Percentiles rank a stretch among this genome's conserved stretches.
Evolutionary conservation across 768 basidiomycete species (phyloP).

Genomic region (Xerocomellus intermedius): DNA sequence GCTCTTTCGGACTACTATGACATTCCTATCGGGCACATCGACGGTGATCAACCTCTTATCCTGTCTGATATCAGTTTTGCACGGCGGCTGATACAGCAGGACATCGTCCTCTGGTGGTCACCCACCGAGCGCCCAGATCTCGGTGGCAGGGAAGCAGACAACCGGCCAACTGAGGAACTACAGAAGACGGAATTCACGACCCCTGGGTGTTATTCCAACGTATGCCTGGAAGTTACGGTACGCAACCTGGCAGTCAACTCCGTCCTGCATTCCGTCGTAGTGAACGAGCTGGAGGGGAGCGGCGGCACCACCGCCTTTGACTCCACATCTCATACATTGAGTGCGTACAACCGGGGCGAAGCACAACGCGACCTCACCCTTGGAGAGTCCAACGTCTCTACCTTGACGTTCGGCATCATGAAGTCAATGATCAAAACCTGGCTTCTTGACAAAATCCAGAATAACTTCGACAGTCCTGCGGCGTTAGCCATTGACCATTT

Average conservation of each 20-base stretch:
- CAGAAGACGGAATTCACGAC: slow-evolving; percentile 81
- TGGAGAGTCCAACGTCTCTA: slow-evolving; percentile 86
- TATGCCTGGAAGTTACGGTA: slow-evolving; percentile 86
- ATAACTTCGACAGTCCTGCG: slow-evolving; percentile 63
- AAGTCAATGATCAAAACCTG: slow-evolving; percentile 88
- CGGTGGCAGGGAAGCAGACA: slow-evolving; percentile 90
- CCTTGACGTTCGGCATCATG: slow-evolving; percentile 80
- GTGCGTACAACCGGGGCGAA: slow-evolving; percentile 75
- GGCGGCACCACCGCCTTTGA: slow-evolving; percentile 94
- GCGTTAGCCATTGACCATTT: slow-evolving; percentile 85
- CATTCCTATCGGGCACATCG: slow-evolving; percentile 89
- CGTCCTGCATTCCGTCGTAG: slow-evolving; percentile 87
- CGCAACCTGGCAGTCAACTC: slow-evolving; percentile 93
- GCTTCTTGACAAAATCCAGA: slow-evolving; percentile 73
- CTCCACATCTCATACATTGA: slow-evolving; percentile 85
- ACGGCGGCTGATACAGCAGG: slow-evolving; percentile 80
- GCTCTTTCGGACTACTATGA: slow-evolving; percentile 89
- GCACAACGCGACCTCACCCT: slow-evolving; percentile 67
- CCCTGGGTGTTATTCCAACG: slow-evolving; percentile 88
- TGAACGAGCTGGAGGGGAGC: slow-evolving; percentile 97
- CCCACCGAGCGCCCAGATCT: slow-evolving; percentile 84
- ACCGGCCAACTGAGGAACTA: slow-evolving; percentile 70
- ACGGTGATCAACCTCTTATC: slow-evolving; percentile 85
- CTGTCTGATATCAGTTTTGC: slow-evolving; percentile 91
- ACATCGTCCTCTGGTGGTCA: slow-evolving; percentile 97